Evolutionary conservation across 1,139 yeast genomes (phyloP).

Genomic region (Nematodospora anomalae): DNA sequence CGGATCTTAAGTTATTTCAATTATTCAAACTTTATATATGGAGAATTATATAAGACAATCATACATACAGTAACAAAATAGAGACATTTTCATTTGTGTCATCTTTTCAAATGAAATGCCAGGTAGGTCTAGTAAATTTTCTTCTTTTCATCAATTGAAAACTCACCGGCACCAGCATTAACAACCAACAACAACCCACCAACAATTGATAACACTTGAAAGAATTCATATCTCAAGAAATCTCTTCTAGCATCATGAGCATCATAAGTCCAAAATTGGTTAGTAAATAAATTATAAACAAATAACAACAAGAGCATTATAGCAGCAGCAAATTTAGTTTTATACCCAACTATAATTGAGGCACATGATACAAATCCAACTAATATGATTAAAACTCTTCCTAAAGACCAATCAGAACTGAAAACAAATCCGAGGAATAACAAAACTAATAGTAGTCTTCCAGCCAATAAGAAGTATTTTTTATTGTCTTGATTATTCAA

Average conservation of each 20-base stretch:
- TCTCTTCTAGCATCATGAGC: slow-evolving; percentile 79
- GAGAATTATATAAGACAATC: neutral
- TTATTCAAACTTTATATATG: neutral
- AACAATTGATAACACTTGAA: slow-evolving; percentile 91
- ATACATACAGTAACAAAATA: neutral
- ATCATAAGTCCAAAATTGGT: slow-evolving; percentile 86
- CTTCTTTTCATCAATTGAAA: slow-evolving; percentile 93
- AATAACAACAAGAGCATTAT: slow-evolving; percentile 72
- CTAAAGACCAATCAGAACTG: slow-evolving; percentile 70
- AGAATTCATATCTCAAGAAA: slow-evolving; percentile 87
- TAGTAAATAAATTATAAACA: slow-evolving; percentile 73
- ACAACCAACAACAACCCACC: slow-evolving; percentile 92
- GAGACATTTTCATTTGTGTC: neutral
- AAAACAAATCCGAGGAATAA: slow-evolving; percentile 86
- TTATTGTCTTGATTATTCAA: slow-evolving; percentile 79
- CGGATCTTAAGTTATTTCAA: neutral
- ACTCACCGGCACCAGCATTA: slow-evolving; percentile 95
- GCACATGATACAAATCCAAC: slow-evolving; percentile 72
- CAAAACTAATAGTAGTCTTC: slow-evolving; percentile 81
- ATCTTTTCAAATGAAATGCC: neutral
- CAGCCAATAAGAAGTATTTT: slow-evolving; percentile 84
- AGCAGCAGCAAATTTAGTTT: slow-evolving; percentile 87
- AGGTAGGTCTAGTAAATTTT: slow-evolving; percentile 81
- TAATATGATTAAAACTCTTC: slow-evolving; percentile 64
- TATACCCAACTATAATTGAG: slow-evolving; percentile 88